Evolutionary conservation across 202 grass and related monocot genomes (phyloP).

Genomic region (Carex sylvatica): DNA sequence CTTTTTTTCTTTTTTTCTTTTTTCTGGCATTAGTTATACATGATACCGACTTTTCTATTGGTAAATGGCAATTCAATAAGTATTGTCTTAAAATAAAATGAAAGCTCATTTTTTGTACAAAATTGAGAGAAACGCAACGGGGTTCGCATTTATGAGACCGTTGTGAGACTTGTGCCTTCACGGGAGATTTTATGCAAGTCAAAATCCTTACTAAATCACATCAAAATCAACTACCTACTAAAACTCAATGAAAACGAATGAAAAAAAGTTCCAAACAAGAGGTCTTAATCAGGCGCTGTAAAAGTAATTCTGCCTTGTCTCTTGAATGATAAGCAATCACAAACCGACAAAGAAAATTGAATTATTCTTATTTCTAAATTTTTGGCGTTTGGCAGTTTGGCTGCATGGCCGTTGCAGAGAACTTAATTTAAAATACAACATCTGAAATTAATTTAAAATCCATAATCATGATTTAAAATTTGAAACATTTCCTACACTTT

Average conservation of each 20-base stretch:
- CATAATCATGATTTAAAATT: too few species aligned
- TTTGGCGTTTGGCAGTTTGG: not conserved
- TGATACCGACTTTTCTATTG: too few species aligned
- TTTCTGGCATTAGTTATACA: too few species aligned
- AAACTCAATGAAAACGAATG: not conserved
- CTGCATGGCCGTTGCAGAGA: not conserved
- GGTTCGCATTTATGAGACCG: slow-evolving; percentile 13
- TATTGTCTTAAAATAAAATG: too few species aligned
- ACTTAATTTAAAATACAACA: not conserved
- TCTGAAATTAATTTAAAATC: not conserved
- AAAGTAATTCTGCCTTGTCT: not conserved
- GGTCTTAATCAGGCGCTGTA: not conserved
- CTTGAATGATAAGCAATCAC: too few species aligned
- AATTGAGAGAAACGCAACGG: not conserved
- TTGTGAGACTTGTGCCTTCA: slow-evolving; percentile 18
- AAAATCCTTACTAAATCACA: not conserved
- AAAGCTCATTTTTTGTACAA: not conserved
- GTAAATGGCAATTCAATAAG: not conserved
- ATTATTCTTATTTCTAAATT: not conserved
- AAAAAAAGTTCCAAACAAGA: not conserved
- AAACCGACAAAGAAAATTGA: not conserved
- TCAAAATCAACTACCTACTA: not conserved
- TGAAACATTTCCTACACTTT: too few species aligned
- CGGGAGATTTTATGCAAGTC: slow-evolving; percentile 16
- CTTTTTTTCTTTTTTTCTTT: too few species aligned